Evolutionary conservation across 176 grass and related monocot species (phyloP), one percentile per base, ranked within the genome.

Genomic region (Aegilops longissima): DNA sequence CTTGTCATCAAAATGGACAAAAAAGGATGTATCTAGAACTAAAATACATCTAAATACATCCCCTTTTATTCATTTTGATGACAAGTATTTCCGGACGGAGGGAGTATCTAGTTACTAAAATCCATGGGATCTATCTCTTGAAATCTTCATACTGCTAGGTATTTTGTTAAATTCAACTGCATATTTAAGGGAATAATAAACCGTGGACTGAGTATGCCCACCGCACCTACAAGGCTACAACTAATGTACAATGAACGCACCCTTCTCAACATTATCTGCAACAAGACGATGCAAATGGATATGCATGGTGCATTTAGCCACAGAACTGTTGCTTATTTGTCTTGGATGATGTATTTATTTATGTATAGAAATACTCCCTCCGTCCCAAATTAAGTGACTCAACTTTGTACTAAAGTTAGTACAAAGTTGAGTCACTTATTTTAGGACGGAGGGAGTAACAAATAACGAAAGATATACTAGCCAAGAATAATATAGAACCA

Each of bases 301-400:
- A 54, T 29, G 16, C 39, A 80, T 24, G 17, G 17, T 59, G 62
- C 33, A 52, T 47, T 73, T n/a, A 84, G 16, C 79, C 39, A 23
- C 66, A 40, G 51, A 82, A 54, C 49, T 63, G 33, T 29, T 63
- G 31, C 21, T 64, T 77, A 71, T 62, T 62, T 11, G 58, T 36
- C 44, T 79, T 70, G 64, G 30, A 85, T 21, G 18, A 69, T 76
- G 58, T 59, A 59, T 69, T 47, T 83, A 85, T 10, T 77, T 21
- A 62, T 62, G 11, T n/a, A 30, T 73, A 81, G 66, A 14, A 69
- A 77, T 70, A 31, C 31, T 31, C 31, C 31, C 31, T 31, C 31
- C 31, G 31, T 31, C 31, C 31, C 31, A 31, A 31, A 31, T 31
- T 31, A 31, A 31, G 31, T 31, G 31, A 31, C 31, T 31, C 31